A percentile compares a stretch with the other conserved stretches of the same genome.
phyloP scores from a whole-genome alignment of 163 green algal genomes.

The Chlamydomonas reinhardtii region DNA sequence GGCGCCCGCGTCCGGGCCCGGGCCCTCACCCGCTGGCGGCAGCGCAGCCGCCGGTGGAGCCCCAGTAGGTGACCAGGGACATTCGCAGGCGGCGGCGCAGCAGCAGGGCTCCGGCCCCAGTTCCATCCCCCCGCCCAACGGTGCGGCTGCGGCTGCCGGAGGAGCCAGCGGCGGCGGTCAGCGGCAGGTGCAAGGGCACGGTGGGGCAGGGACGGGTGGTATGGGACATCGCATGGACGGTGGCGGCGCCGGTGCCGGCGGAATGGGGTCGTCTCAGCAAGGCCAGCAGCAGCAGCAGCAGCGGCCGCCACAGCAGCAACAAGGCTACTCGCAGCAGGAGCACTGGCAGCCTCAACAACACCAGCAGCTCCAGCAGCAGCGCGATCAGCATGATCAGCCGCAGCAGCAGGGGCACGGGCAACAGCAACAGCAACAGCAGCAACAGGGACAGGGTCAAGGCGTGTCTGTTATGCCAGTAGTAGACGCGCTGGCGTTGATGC shows the following conservation, averaged over 20 bases:
- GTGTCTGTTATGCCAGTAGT: neutral
- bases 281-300: neutral
- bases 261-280: neutral
- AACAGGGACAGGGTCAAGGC: neutral
- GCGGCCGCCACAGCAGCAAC: neutral
- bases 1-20: no score
- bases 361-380: constrained; percentile 2
- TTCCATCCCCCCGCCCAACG: neutral
- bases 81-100: no score
- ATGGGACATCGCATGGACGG: neutral
- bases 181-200: neutral
- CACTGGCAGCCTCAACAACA: constrained; percentile 18
- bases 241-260: neutral
- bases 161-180: neutral
- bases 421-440: neutral
- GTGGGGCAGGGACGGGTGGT: neutral
- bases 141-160: neutral
- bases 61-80: no score
- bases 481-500: neutral
- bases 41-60: no score
- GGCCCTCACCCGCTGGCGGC: no score
- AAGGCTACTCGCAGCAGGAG: neutral
- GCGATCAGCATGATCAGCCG: neutral
- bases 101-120: neutral
- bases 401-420: neutral